Base-by-base conservation (phyloP, 2,329 filamentous ascomycete species). In the Didymella pomorum region DNA sequence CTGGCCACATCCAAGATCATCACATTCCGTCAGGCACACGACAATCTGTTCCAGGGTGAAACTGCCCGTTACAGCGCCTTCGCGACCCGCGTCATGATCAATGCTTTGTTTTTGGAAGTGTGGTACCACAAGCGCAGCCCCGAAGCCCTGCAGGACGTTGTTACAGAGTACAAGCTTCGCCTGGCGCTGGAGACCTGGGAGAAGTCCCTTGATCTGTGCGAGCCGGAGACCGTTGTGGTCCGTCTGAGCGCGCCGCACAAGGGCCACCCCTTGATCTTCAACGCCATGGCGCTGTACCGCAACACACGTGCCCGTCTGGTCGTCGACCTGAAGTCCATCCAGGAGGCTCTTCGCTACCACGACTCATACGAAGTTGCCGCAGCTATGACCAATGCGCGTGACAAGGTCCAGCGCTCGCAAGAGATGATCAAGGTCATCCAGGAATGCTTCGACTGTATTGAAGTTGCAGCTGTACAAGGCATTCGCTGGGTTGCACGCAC, bases 361-460 rank as follows among this genome's bases (percentile, higher is more conserved):
- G 94, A 97, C 69, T 92, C 93, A 1, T 98, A 96, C 73, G 95
- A 99, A 78, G 94, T 99, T 58, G 95, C 93, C 20, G 93, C 92
- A 45, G 93, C 93, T 62, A 99, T 99, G 95, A 96, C 93, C 8
- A 89, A 92, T 66, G 93, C 94, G 48, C 89, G 94, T 63, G 92
- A 97, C 78, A 92, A 91, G 77, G 93, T 99, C 66, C 95, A 95
- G 85, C 90, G 95, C 66, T 96, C 93, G 20, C 88, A 90, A 71
- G 94, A 98, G 79, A 98, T 98, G 94, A 91, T 97, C 83, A 96
- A 97, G 80, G 93, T 98, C 70, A 96, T 99, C 62, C 90, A 98
- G 73, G 92, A 96, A 78, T 98, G 95, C 81, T 98, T 95, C 79
- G 92, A 96, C 78, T 98, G 93, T 81, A 93, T 99, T 72, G 94